Evolutionary conservation across 805 yeast genomes (phyloP).

Genomic region (Candida ficus): DNA sequence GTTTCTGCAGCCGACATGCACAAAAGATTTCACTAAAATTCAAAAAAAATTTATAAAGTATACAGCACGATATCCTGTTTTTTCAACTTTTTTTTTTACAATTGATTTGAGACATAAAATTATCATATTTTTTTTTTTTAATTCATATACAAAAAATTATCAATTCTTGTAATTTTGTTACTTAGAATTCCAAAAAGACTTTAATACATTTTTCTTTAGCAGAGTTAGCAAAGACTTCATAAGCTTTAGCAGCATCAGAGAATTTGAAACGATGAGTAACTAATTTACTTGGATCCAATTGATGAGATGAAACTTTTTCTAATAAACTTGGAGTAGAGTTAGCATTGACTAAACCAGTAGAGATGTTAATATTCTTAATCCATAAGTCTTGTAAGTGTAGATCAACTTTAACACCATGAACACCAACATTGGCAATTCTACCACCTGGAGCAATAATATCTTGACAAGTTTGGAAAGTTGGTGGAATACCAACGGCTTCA

Average conservation of each 20-base stretch:
- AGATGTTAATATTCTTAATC: slow-evolving; percentile 38
- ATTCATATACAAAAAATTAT: too few relatives aligned
- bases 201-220: slow-evolving; percentile 55
- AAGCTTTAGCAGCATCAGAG: slow-evolving; percentile 52
- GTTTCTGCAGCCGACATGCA: too few relatives aligned
- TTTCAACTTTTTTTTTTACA: not conserved
- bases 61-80: not conserved
- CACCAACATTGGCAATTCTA: slow-evolving; percentile 61
- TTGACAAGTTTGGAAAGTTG: slow-evolving; percentile 55
- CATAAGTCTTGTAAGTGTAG: slow-evolving; percentile 39
- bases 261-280: slow-evolving; percentile 57
- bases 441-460: slow-evolving; percentile 54
- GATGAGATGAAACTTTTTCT: slow-evolving; percentile 26
- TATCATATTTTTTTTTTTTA: too few relatives aligned
- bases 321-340: slow-evolving; percentile 37
- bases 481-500: slow-evolving; percentile 62
- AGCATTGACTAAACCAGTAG: slow-evolving; percentile 48
- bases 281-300: slow-evolving; percentile 43
- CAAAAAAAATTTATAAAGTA: not conserved
- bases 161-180: too few relatives aligned
- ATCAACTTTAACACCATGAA: slow-evolving; percentile 39
- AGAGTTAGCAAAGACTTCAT: slow-evolving; percentile 51
- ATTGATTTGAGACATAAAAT: not conserved
- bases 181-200: slow-evolving; percentile 21
- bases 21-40: too few relatives aligned